These are phyloP conservation scores for Malus hybrid DNA, from an alignment of 331 rosid genomes.

Conservation along the genomic window DNA sequence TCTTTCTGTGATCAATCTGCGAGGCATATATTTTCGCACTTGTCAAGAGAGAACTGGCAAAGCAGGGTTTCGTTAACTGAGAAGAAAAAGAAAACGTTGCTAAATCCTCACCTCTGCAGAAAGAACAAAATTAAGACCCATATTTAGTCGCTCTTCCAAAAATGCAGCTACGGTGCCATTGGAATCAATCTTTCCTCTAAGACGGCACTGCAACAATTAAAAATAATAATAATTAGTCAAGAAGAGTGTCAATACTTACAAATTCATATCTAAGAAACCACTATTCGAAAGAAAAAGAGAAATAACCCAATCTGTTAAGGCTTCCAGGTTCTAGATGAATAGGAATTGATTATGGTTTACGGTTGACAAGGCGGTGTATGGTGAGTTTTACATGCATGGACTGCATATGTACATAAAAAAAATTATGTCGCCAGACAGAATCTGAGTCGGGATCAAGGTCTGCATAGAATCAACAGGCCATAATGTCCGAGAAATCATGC, in stretches of 20 bases:
- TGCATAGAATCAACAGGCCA: background rate
- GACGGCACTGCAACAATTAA: conserved; percentile 60
- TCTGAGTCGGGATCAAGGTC: background rate
- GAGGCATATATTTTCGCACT: conserved; percentile 8
- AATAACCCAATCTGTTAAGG: too few relatives aligned
- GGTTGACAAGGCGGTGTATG: background rate
- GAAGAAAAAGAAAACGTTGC: background rate
- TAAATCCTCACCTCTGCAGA: conserved; percentile 77
- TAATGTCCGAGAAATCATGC: background rate
- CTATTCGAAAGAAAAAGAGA: background rate
- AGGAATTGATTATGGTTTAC: too few relatives aligned
- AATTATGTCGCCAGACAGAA: background rate
- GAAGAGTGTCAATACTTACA: background rate
- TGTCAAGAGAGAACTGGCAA: conserved; percentile 9
- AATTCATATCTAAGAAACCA: background rate
- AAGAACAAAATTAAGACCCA: conserved; percentile 97
- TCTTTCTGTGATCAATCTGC: conserved; percentile 93
- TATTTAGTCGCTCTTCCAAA: conserved; percentile 91
- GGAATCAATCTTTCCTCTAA: conserved; percentile 96
- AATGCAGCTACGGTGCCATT: conserved; percentile 72
- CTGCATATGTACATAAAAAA: background rate
- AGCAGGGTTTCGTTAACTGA: background rate
- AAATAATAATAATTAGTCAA: background rate
- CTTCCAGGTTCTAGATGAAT: background rate
- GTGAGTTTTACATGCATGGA: background rate